phyloP scores from a whole-genome alignment of 805 yeast genomes.

The Candida ovalis region DNA sequence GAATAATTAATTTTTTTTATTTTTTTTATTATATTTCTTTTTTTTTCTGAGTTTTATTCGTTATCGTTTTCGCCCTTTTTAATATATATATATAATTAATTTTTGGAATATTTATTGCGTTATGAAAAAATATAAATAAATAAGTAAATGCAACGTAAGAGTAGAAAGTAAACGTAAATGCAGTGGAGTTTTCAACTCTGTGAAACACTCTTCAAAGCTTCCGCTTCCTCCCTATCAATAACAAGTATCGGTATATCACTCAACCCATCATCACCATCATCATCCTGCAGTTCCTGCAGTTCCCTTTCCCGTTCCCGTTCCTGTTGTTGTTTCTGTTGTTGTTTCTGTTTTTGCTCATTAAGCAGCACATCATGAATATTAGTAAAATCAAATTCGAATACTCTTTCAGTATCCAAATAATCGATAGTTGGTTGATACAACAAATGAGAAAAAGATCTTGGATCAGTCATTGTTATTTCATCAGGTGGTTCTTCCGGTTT shows the following conservation, averaged over 20 bases:
- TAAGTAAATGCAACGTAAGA: too few species aligned
- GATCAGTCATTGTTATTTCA: slow-evolving; percentile 27
- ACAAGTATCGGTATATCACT: slow-evolving; percentile 25
- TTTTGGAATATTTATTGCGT: too few species aligned
- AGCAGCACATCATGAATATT: not conserved
- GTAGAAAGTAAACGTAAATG: not conserved
- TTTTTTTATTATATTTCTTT: not conserved
- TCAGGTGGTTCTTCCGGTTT: slow-evolving; percentile 33
- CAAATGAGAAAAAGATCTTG: slow-evolving; percentile 27
- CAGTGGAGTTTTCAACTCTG: not conserved
- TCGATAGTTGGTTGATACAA: slow-evolving; percentile 25
- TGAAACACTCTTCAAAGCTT: slow-evolving; percentile 14
- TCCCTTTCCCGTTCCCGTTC: not conserved
- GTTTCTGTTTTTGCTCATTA: not conserved
- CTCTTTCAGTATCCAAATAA: slow-evolving; percentile 14
- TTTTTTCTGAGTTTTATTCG: not conserved
- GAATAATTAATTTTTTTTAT: not conserved
- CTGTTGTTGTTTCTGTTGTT: not conserved
- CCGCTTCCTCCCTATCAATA: slow-evolving; percentile 29
- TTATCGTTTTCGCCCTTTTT: too few species aligned
- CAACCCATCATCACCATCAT: slow-evolving; percentile 1
- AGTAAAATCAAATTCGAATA: slow-evolving; percentile 8
- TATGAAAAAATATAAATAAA: not conserved
- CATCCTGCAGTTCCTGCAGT: not conserved
- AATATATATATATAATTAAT: too few species aligned